Conservation (phyloP, 495 filamentous ascomycete species). For the Poronia punctata region DNA sequence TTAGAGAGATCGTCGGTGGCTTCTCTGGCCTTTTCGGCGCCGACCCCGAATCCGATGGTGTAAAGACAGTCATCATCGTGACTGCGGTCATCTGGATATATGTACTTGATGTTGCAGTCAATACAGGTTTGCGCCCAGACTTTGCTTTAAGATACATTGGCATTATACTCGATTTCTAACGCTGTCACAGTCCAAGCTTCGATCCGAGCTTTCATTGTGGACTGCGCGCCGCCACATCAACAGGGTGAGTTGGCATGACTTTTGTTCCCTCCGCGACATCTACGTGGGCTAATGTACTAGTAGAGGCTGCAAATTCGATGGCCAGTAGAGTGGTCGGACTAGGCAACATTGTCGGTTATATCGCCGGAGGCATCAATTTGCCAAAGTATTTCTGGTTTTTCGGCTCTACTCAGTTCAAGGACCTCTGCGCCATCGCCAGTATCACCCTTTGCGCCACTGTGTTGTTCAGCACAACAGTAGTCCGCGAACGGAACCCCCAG, state of each 20-base stretch:
- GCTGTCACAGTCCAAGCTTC: slow-evolving; percentile 65
- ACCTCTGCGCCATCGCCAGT: slow-evolving; percentile 74
- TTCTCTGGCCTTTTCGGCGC: slow-evolving; percentile 67
- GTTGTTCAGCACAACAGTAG: slow-evolving; percentile 52
- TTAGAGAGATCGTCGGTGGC: slow-evolving; percentile 65
- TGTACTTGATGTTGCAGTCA: slow-evolving; percentile 83
- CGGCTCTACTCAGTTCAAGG: slow-evolving; percentile 81
- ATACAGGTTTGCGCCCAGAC: slow-evolving; percentile 56
- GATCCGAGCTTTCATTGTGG: slow-evolving; percentile 83
- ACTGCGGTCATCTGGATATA: slow-evolving; percentile 78
- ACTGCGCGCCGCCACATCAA: slow-evolving; percentile 82
- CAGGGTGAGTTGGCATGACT: slow-evolving; percentile 53
- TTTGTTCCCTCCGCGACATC: not conserved
- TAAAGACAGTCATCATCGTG: slow-evolving; percentile 55
- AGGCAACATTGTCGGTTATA: slow-evolving; percentile 80
- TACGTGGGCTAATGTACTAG: not conserved
- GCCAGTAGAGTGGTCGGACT: slow-evolving; percentile 72
- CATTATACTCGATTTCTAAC: not conserved
- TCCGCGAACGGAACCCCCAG: slow-evolving; percentile 73
- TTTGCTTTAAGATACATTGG: not conserved
- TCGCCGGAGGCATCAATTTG: slow-evolving; percentile 73
- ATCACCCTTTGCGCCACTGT: slow-evolving; percentile 62
- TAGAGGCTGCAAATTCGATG: slow-evolving; percentile 78
- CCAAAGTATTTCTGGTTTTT: slow-evolving; percentile 65
- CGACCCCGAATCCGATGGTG: slow-evolving; percentile 50